These are phyloP conservation scores for Blastomyces parvus DNA, from an alignment of 2,329 filamentous ascomycete genomes.

Conservation along the genomic window DNA sequence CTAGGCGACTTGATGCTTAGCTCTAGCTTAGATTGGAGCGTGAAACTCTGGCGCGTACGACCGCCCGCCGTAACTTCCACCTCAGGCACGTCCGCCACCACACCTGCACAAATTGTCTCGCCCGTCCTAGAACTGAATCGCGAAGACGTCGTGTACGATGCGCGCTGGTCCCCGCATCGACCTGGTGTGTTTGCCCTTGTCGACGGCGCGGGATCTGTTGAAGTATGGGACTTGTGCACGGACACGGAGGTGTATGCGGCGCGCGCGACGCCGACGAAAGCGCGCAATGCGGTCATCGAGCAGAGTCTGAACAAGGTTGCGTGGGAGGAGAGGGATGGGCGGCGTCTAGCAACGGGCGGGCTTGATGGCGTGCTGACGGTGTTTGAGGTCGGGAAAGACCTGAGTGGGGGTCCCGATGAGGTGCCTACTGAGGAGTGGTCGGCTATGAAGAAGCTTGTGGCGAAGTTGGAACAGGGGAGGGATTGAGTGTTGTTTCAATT, in stretches of 20 bases:
- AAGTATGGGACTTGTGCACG: conserved; percentile 89
- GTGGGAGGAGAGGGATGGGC: conserved; percentile 87
- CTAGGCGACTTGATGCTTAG: conserved; percentile 87
- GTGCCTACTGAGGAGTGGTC: conserved; percentile 85
- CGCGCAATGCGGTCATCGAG: conserved; percentile 57
- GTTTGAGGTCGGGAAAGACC: conserved; percentile 71
- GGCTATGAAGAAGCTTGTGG: conserved; percentile 80
- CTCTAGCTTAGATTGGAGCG: conserved; percentile 92
- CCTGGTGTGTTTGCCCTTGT: conserved; percentile 92
- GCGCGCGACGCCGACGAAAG: conserved; percentile 59
- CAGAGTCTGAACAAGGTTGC: conserved; percentile 88
- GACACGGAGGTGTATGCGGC: conserved; percentile 89
- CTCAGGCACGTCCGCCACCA: conserved; percentile 24
- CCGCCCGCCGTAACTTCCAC: conserved; percentile 34
- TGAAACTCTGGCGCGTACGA: conserved; percentile 92
- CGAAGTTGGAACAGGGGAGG: conserved; percentile 53
- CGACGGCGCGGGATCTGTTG: conserved; percentile 82
- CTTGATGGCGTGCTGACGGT: conserved; percentile 84
- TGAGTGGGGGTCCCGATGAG: conserved; percentile 72
- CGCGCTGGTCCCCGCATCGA: conserved; percentile 86
- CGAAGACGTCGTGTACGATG: conserved; percentile 95
- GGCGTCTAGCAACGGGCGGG: conserved; percentile 77
- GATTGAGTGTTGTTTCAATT: conserved; percentile 19
- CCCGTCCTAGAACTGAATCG: conserved; percentile 84
- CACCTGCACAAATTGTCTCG: conserved; percentile 44